A percentile compares a stretch with the other conserved stretches of the same genome.
Conservation (phyloP, 2,329 filamentous ascomycete genomes). For the Exophiala mesophila region DNA sequence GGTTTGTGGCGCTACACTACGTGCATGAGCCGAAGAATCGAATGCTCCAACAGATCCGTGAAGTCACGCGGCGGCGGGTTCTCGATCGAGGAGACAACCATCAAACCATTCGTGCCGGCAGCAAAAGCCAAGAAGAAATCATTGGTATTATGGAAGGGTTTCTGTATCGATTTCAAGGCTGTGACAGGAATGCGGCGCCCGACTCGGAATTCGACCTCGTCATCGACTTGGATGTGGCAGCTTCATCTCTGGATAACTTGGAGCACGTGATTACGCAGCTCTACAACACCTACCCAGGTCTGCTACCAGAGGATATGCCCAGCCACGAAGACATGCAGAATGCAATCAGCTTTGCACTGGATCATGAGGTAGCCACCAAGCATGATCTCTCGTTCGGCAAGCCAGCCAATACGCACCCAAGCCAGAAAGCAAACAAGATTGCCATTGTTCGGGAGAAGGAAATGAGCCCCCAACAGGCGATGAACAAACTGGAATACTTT, state of each 20-base stretch:
- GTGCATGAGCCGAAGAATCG: constrained; percentile 62
- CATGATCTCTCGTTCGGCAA: constrained; percentile 65
- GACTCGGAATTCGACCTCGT: constrained; percentile 78
- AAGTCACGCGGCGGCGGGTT: constrained; percentile 72
- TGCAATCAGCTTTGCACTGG: constrained; percentile 70
- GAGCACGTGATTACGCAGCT: constrained; percentile 70
- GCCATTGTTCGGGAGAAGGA: constrained; percentile 22
- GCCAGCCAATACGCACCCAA: constrained; percentile 42
- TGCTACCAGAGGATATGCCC: constrained; percentile 65
- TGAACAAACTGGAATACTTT: constrained; percentile 59
- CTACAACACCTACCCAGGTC: constrained; percentile 69
- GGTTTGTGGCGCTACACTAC: constrained; percentile 82
- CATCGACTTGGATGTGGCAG: constrained; percentile 75
- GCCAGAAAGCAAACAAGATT: constrained; percentile 26
- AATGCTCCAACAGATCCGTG: constrained; percentile 66
- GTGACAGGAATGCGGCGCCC: constrained; percentile 61
- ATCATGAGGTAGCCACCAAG: constrained; percentile 66
- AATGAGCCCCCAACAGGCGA: constrained; percentile 22
- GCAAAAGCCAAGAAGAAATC: constrained; percentile 67
- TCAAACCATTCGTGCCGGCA: constrained; percentile 89
- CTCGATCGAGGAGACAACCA: constrained; percentile 88
- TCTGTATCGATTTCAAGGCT: constrained; percentile 74
- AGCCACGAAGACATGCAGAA: constrained; percentile 68
- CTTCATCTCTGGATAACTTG: constrained; percentile 77
- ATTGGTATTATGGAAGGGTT: constrained; percentile 94